These are phyloP conservation scores for Botryotinia globosa DNA, from an alignment of 2,329 filamentous ascomycete genomes.

Conservation along the genomic window DNA sequence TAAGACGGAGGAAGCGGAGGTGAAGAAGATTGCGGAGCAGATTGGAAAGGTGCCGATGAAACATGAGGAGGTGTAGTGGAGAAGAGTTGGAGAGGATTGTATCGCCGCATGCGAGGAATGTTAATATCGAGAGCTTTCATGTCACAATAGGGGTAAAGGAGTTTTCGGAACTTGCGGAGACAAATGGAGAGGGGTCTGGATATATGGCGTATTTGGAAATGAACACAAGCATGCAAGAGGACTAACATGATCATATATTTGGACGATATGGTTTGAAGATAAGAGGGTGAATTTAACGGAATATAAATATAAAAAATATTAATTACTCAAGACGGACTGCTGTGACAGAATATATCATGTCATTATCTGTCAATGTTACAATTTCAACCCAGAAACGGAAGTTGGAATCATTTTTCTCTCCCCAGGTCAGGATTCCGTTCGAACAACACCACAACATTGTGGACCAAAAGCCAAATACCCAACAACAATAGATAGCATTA, in stretches of 20 bases:
- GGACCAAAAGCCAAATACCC: background rate
- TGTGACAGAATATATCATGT: too few relatives aligned
- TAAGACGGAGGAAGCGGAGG: conserved; percentile 15
- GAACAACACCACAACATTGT: background rate
- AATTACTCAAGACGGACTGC: background rate
- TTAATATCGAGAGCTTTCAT: background rate
- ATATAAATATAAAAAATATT: background rate
- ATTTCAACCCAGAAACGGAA: background rate
- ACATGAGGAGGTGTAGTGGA: conserved; percentile 13
- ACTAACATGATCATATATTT: background rate
- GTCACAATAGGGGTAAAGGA: conserved; percentile 10
- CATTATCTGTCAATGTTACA: background rate
- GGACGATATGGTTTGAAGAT: background rate
- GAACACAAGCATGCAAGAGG: background rate
- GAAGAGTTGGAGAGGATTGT: background rate
- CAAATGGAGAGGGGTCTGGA: background rate
- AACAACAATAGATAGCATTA: background rate
- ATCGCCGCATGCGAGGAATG: background rate
- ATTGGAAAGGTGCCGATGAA: conserved; percentile 13
- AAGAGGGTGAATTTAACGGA: background rate
- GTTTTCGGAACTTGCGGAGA: conserved; percentile 13
- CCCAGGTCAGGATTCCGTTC: background rate
- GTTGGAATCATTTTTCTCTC: background rate
- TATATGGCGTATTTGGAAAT: background rate
- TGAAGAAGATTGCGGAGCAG: conserved; percentile 15